Conservation (phyloP, 73 alveolate genomes). For the Paramecium primaurelia region DNA sequence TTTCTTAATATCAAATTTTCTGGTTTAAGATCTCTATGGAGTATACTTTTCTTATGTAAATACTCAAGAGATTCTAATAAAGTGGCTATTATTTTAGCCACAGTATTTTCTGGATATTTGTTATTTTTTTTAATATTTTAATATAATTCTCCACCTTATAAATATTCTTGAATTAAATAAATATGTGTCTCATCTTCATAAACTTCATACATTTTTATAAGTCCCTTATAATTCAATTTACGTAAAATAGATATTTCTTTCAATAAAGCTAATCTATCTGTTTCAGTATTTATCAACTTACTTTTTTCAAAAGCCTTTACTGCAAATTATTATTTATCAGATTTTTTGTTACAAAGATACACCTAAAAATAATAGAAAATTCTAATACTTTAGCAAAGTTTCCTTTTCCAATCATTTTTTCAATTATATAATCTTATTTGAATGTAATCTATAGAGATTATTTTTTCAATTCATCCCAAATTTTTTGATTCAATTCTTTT, state of each 20-base stretch:
- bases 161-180: slow-evolving; percentile 66
- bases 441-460: background rate
- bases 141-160: slow-evolving; percentile 68
- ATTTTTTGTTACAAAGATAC: slow-evolving; percentile 30
- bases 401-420: slow-evolving; percentile 1
- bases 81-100: slow-evolving; percentile 40
- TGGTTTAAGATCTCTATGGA: slow-evolving; percentile 63
- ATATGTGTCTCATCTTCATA: slow-evolving; percentile 66
- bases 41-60: background rate
- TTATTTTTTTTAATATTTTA: slow-evolving; percentile 52
- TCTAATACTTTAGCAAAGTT: background rate
- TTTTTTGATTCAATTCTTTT: background rate
- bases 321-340: slow-evolving; percentile 30
- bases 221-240: slow-evolving; percentile 8
- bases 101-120: slow-evolving; percentile 53
- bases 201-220: slow-evolving; percentile 52
- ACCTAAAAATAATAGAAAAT: background rate
- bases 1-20: slow-evolving; percentile 58
- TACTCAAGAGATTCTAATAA: slow-evolving; percentile 47
- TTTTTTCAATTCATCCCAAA: background rate
- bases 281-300: background rate
- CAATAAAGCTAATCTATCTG: slow-evolving; percentile 7
- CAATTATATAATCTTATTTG: background rate
- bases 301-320: slow-evolving; percentile 49
- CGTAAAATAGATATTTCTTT: slow-evolving; percentile 49